Evolutionary conservation across 345 rosid genomes (phyloP).

Genomic region (Populus tremula): DNA sequence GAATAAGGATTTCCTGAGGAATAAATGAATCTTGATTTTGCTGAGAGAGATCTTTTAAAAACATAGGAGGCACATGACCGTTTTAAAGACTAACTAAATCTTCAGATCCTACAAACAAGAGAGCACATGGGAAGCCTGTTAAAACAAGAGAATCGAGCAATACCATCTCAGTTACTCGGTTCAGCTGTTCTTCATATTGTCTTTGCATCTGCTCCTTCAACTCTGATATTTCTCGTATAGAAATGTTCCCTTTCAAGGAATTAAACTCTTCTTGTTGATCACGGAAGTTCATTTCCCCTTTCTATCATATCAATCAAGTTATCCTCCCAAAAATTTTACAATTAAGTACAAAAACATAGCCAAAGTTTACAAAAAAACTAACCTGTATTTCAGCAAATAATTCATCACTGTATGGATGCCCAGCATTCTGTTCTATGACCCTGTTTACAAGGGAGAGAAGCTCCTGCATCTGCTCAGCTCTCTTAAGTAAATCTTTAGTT

Average conservation of each 20-base stretch:
- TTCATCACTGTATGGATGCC: constrained; percentile 74
- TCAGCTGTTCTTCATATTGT: constrained; percentile 61
- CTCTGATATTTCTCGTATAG: constrained; percentile 51
- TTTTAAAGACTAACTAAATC: not conserved
- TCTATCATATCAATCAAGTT: constrained; percentile 34
- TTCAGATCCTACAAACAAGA: not conserved
- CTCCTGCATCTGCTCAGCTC: constrained; percentile 50
- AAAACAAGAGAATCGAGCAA: not conserved
- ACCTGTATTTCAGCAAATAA: constrained; percentile 68
- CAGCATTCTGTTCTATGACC: constrained; percentile 55
- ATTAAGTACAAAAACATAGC: not conserved
- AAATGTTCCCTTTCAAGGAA: constrained; percentile 48
- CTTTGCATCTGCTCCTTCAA: constrained; percentile 58
- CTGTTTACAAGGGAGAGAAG: constrained; percentile 62
- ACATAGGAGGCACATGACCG: not conserved
- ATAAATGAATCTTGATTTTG: not conserved
- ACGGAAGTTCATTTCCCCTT: constrained; percentile 61
- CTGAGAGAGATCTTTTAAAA: not conserved
- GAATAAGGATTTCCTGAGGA: not conserved
- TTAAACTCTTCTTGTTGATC: constrained; percentile 63
- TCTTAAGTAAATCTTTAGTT: constrained; percentile 55
- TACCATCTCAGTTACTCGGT: constrained; percentile 70
- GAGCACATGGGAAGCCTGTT: not conserved
- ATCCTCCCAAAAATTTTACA: not conserved
- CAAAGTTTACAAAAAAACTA: not conserved